Evolutionary conservation across 1,284 basidiomycete species (phyloP), one percentile per base, ranked within the genome.

Genomic region (Schizophyllum commune): DNA sequence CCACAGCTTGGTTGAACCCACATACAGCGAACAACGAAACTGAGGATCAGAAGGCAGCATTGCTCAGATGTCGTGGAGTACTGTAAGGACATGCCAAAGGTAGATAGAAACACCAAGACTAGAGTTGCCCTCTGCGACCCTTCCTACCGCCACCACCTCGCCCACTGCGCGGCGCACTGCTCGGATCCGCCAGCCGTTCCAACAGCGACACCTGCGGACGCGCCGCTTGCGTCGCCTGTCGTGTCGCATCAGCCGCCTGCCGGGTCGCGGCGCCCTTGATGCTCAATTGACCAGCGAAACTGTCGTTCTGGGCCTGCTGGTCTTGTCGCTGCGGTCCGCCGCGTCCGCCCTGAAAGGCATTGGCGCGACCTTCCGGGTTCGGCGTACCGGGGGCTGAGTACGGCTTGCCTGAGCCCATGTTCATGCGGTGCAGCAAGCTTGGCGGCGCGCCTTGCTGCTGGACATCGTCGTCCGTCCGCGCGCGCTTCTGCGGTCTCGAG

Each of bases 181-280:
- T 17, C 3, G 39, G 56, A 27, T 60, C 60, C 22, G 59, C 51
- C 60, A 64, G 52, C 8, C 83, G 76, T 58, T 81, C 73, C 62
- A 84, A 68, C 53, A 85, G 68, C 47, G 82, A 78, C 32, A 75
- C 69, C 15, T 70, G 63, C 52, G 65, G 59, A 39, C 64, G 60
- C 57, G 65, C 55, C 33, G 57, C 58, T 55, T 60, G 34, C 61
- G 65, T 61, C 22, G 54, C 53, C 58, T 60, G 61, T 56, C 61
- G 60, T 61, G 61, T 69, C 58, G 64, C 66, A 60, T 62, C 61
- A 47, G 61, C 58, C 27, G 63, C 63, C 58, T 59, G 39, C 39
- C 39, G 39, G 2, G 39, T 73, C 51, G 83, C 84, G 21, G 84
- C 84, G 53, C 85, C 85, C 66, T 80, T 81, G 63, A 84, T 84